Conservation (phyloP, 2,329 filamentous ascomycete genomes). For the Alternaria triticina region DNA sequence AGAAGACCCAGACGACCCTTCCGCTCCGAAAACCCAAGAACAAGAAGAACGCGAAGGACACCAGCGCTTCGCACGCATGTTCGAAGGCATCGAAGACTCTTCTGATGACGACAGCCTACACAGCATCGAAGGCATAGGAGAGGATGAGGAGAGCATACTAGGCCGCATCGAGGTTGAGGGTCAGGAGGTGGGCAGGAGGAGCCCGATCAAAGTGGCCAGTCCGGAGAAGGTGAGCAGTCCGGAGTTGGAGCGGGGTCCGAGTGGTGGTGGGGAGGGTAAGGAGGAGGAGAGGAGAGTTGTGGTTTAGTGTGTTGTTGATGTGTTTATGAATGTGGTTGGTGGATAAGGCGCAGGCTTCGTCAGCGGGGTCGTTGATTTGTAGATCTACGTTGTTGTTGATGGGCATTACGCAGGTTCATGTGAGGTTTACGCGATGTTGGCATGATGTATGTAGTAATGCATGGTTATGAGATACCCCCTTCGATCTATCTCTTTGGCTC, state of each 20-base stretch:
- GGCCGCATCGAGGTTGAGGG: constrained; percentile 4
- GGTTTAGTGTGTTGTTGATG: constrained; percentile 1
- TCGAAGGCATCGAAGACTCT: constrained; percentile 41
- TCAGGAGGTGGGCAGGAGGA: constrained; percentile 6
- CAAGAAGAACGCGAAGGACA: constrained; percentile 42
- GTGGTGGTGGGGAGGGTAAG: not conserved
- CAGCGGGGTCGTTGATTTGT: not conserved
- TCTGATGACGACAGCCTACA: constrained; percentile 35
- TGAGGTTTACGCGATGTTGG: constrained; percentile 3
- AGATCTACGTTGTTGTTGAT: not conserved
- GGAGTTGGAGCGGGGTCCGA: constrained; percentile 1
- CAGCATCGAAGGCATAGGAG: constrained; percentile 9
- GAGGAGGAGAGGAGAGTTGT: not conserved
- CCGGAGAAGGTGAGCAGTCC: constrained; percentile 8
- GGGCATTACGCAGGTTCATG: not conserved
- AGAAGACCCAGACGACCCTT: constrained; percentile 18
- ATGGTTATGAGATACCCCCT: constrained; percentile 14
- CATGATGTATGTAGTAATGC: constrained; percentile 10
- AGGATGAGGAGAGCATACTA: constrained; percentile 17
- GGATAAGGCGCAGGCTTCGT: not conserved
- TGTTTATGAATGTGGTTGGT: not conserved
- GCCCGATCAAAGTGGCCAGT: not conserved
- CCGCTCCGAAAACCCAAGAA: constrained; percentile 24
- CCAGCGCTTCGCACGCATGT: constrained; percentile 42
- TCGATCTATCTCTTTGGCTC: not conserved